Evolutionary conservation across 192 early-diverging fungal genomes (phyloP), one percentile per base, ranked within the genome.

Genomic region (Coemansia sp.): DNA sequence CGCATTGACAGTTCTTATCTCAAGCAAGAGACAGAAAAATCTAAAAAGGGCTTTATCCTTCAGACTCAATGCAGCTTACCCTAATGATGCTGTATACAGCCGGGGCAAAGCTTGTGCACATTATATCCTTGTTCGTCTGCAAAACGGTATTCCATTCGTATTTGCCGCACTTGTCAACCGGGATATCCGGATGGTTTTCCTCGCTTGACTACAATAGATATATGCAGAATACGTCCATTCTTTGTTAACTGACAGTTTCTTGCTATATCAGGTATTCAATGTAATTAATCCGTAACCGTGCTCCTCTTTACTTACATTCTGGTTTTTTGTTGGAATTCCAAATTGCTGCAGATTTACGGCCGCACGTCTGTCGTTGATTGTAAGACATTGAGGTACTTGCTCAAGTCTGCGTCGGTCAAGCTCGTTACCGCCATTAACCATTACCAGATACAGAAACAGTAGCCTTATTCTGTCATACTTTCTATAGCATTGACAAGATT

Each of bases 341-440:
- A 83, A 69, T 6, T 57, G 54, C 3, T 61, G 38, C 58, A 84
- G 53, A 50, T 71, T 79, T 38, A 76, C 68, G 2, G 66, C 82
- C 5, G 82, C 67, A 0, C 68, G 68, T 18, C 79, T 84, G 65
- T 84, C 82, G 50, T 79, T 69, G 0, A 50, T 59, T 1, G 76
- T 61, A 45, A 84, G 38, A 16, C 82, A 84, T 41, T 71, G 73
- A 4, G 74, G 82, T 32, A 84, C 74, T 42, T 84, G 77, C 39
- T 79, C 69, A 10, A 84, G 65, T 5, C 82, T 56, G 16, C 82
- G 68, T 18, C 82, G 67, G 18, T 84, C 82, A 1, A 59, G 18
- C 16, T 70, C 77, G 15, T 52, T 65, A 4, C 73, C 69, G 5
- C 82, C 82, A 19, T 79, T 53, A 32, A 57, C 63, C 47, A 66